Base-by-base conservation (phyloP, 2,329 filamentous ascomycete species). In the Macroventuria anomochaeta region DNA sequence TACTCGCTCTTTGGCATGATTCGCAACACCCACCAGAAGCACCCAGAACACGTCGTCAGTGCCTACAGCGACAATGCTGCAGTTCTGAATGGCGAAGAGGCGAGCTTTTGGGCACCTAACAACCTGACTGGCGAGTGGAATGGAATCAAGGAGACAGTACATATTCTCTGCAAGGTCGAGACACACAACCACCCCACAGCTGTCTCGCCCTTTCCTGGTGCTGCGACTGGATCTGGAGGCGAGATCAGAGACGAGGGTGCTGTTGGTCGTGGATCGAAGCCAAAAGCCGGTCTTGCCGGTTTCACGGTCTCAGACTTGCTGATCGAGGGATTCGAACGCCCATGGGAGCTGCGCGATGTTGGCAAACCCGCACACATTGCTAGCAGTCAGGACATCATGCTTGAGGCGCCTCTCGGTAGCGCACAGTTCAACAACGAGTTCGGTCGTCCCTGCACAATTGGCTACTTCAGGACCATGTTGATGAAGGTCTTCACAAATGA, bases 381-480 rank as follows among this genome's bases (percentile, higher is more conserved):
- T 17, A 96, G 91, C 78, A 92, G 90, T 77, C 80, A 97, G 31
- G 93, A 97, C 71, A 97, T 99, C 65, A 97, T 99, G 93, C 81
- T 97, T 10, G 93, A 99, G 73, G 95, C 92, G 0, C 95, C 95
- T 0, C 95, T 99, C 64, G 95, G 95, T 29, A 95, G 90, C 66
- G 95, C 95, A 43, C 87, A 91, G 17, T 97, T 96, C 81, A 97
- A 97, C 80, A 99, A 99, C 71, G 95, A 97, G 70, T 99, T 97
- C 68, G 95, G 95, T 21, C 85, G 95, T 31, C 93, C 95, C 29
- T 92, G 88, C 69, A 88, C 96, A 11, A 85, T 88, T 2, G 95
- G 95, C 18, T 93, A 92, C 71, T 99, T 99, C 81, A 84, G 93
- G 56, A 99, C 95, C 0, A 83, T 99, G 31, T 85, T 96, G 25